Evolutionary conservation across 768 basidiomycete species (phyloP).

Genomic region (Xerocomus brunneocitrinus): DNA sequence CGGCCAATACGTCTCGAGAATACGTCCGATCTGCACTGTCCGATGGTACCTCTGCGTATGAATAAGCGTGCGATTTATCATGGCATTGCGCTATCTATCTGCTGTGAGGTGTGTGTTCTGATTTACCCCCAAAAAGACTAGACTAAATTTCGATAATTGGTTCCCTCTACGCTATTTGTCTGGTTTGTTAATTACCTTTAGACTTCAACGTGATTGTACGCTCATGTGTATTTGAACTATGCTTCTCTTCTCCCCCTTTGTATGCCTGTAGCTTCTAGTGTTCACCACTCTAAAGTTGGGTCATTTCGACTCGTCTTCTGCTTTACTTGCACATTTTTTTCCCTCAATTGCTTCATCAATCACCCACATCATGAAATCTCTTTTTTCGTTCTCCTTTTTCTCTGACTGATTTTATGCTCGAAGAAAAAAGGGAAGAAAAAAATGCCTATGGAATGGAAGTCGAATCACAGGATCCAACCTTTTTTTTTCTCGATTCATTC

Average conservation of each 20-base stretch:
- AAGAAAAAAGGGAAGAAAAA: constrained; percentile 6
- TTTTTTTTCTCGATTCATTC: not conserved
- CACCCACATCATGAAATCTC: not conserved
- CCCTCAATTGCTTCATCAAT: constrained; percentile 6
- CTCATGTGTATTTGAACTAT: constrained; percentile 25
- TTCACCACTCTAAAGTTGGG: constrained; percentile 4
- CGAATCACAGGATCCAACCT: constrained; percentile 9
- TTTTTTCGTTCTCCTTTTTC: not conserved
- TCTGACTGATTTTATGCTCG: constrained; percentile 12
- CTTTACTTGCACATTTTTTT: constrained; percentile 5
- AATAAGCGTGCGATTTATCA: constrained; percentile 6
- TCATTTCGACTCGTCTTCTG: not conserved
- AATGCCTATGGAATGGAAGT: constrained; percentile 16
- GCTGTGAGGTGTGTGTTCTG: constrained; percentile 25
- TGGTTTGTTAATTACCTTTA: constrained; percentile 12
- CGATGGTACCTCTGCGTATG: constrained; percentile 12
- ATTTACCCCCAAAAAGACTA: constrained; percentile 5
- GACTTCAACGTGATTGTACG: constrained; percentile 23
- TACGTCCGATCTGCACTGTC: constrained; percentile 32
- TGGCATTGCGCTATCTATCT: constrained; percentile 3
- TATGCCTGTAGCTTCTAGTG: constrained; percentile 29
- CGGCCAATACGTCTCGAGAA: constrained; percentile 12
- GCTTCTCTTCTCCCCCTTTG: constrained; percentile 18
- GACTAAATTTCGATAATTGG: constrained; percentile 20
- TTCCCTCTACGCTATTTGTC: constrained; percentile 10